phyloP scores from a whole-genome alignment of 495 filamentous ascomycete species.

The Penicillium manginii region DNA sequence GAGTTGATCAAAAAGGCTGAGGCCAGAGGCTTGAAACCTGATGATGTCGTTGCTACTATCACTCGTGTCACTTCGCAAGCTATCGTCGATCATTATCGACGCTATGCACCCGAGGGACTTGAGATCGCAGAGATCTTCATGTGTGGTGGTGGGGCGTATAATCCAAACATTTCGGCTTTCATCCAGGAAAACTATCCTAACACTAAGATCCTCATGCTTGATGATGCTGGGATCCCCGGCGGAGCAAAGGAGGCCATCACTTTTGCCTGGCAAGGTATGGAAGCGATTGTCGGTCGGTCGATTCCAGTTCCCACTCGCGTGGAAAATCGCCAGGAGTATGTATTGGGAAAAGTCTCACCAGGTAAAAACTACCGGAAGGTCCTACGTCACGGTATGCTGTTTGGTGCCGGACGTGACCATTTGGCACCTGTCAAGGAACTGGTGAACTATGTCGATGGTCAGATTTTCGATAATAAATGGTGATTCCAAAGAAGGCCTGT shows the following conservation, averaged over 20 bases:
- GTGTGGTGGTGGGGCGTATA: conserved; percentile 61
- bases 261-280: conserved; percentile 60
- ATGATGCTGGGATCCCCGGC: conserved; percentile 56
- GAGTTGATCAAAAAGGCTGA: conserved; percentile 51
- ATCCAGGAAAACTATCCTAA: conserved; percentile 53
- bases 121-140: conserved; percentile 60
- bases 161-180: conserved; percentile 57
- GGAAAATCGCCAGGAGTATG: conserved; percentile 49
- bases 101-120: conserved; percentile 52
- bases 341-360: conserved; percentile 56
- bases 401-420: conserved; percentile 48
- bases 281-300: conserved; percentile 53
- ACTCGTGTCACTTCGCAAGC: conserved; percentile 61
- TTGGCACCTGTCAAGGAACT: conserved; percentile 53
- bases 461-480: conserved; percentile 53
- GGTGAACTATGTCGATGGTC: conserved; percentile 48
- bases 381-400: conserved; percentile 52
- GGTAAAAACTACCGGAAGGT: conserved; percentile 58
- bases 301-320: conserved; percentile 57
- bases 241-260: conserved; percentile 62
- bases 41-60: conserved; percentile 58
- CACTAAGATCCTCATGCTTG: conserved; percentile 55
- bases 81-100: conserved; percentile 58
- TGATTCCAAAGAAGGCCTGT: conserved; percentile 11
- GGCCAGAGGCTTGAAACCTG: conserved; percentile 43